These are phyloP conservation scores for Ogataea saltuana DNA, from an alignment of 805 yeast genomes.

Conservation along the genomic window DNA sequence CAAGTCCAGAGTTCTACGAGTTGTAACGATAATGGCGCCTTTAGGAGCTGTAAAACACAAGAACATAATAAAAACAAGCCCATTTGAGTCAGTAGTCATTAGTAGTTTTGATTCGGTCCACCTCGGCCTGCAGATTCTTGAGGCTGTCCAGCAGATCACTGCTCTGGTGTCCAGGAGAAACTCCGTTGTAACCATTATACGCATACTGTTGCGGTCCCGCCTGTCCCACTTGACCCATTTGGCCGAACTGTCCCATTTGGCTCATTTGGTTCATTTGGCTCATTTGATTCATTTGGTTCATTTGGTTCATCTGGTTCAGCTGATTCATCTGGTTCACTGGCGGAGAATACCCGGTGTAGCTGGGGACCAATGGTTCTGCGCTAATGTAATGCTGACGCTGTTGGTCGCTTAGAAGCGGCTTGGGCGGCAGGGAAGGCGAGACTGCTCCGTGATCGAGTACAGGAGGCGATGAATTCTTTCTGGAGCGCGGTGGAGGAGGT, in stretches of 20 bases:
- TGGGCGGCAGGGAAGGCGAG: constrained; percentile 34
- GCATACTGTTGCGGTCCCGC: constrained; percentile 1
- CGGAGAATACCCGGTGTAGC: constrained; percentile 11
- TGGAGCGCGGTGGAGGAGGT: constrained; percentile 34
- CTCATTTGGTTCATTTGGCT: background rate
- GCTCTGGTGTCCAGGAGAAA: constrained; percentile 23
- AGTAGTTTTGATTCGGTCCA: constrained; percentile 49
- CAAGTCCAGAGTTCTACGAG: too few relatives aligned
- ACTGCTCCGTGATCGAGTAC: constrained; percentile 13
- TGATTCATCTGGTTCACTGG: constrained; percentile 5
- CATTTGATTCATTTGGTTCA: constrained; percentile 2
- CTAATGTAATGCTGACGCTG: constrained; percentile 33
- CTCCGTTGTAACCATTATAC: constrained; percentile 6
- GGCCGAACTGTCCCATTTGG: background rate
- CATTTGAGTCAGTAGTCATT: constrained; percentile 17
- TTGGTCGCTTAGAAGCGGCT: constrained; percentile 30
- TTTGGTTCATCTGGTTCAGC: constrained; percentile 2
- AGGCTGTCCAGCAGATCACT: constrained; percentile 61
- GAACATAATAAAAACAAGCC: too few relatives aligned
- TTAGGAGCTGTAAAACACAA: too few relatives aligned
- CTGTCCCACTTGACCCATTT: background rate
- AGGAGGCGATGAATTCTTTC: constrained; percentile 30
- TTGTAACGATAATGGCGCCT: too few relatives aligned
- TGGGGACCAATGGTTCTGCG: constrained; percentile 15
- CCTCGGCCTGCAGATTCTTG: constrained; percentile 68